Evolutionary conservation across 768 basidiomycete genomes (phyloP).

Genomic region (Agrocybe praecox): DNA sequence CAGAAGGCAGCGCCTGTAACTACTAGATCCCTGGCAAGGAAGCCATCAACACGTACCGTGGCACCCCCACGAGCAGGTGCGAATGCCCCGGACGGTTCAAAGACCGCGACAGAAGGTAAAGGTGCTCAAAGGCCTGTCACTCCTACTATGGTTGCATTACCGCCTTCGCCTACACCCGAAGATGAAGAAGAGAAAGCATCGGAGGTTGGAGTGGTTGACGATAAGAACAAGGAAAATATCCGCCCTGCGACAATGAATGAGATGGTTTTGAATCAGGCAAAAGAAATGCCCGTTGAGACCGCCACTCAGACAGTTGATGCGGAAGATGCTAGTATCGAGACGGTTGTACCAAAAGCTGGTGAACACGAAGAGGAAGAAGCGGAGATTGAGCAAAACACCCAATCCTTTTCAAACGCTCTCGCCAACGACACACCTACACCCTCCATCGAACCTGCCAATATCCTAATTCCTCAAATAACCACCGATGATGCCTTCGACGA

Average conservation of each 20-base stretch:
- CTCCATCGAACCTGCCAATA: background rate
- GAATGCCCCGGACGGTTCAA: background rate
- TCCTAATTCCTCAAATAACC: background rate
- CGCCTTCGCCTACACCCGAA: slow-evolving; percentile 32
- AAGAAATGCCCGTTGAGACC: background rate
- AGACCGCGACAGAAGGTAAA: background rate
- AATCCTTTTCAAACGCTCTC: background rate
- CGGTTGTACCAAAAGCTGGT: background rate
- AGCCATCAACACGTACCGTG: slow-evolving; percentile 15
- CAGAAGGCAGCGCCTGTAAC: slow-evolving; percentile 10
- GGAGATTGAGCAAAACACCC: background rate
- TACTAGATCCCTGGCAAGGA: slow-evolving; percentile 16
- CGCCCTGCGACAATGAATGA: background rate
- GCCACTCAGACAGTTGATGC: background rate
- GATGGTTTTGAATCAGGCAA: background rate
- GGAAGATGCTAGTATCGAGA: background rate
- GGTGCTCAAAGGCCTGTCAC: slow-evolving; percentile 21
- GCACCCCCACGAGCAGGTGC: background rate
- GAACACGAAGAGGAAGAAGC: slow-evolving; percentile 1
- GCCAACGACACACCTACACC: background rate
- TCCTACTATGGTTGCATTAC: slow-evolving; percentile 36
- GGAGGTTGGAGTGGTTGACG: background rate
- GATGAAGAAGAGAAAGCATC: background rate
- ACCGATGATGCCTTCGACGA: background rate
- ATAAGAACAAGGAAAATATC: background rate